These are phyloP conservation scores for Aquilaria agallochum DNA, from an alignment of 441 rosid species.

Conservation along the genomic window DNA sequence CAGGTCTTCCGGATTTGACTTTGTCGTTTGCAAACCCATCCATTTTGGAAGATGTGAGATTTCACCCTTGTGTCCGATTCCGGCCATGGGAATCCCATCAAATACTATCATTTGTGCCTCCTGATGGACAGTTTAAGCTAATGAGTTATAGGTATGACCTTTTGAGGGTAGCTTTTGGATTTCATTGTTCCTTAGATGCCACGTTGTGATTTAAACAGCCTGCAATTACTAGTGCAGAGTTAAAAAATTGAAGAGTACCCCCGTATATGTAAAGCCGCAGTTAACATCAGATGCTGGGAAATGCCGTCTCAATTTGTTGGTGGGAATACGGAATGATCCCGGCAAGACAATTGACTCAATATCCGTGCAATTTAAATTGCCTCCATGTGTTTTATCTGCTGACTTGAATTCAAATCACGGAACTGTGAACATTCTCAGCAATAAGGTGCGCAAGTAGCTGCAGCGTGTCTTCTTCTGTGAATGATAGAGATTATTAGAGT, in stretches of 20 bases:
- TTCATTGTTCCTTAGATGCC: slow-evolving; percentile 7
- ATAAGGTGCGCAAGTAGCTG: slow-evolving; percentile 48
- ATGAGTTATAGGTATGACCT: slow-evolving; percentile 84
- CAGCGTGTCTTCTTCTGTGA: neutral
- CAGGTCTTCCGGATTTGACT: slow-evolving; percentile 94
- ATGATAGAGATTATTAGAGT: neutral
- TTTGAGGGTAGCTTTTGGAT: neutral
- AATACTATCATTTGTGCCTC: slow-evolving; percentile 91
- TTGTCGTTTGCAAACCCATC: slow-evolving; percentile 82
- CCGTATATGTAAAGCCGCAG: slow-evolving; percentile 89
- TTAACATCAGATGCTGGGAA: slow-evolving; percentile 69
- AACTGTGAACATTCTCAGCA: slow-evolving; percentile 62
- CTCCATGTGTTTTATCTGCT: slow-evolving; percentile 66
- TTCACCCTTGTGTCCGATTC: slow-evolving; percentile 92
- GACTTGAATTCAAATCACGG: slow-evolving; percentile 94
- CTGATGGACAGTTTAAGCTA: slow-evolving; percentile 94
- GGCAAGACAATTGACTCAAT: slow-evolving; percentile 82
- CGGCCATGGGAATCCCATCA: slow-evolving; percentile 96
- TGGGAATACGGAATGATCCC: slow-evolving; percentile 81
- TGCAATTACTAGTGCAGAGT: slow-evolving; percentile 40
- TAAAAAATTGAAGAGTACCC: slow-evolving; percentile 78
- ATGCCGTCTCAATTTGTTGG: slow-evolving; percentile 66
- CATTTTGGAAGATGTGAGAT: slow-evolving; percentile 72
- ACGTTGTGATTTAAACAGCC: neutral
- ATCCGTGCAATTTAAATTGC: slow-evolving; percentile 70